These are phyloP conservation scores for Selenicereus undatus DNA, from an alignment of 148 eudicot species.

Conservation along the genomic window DNA sequence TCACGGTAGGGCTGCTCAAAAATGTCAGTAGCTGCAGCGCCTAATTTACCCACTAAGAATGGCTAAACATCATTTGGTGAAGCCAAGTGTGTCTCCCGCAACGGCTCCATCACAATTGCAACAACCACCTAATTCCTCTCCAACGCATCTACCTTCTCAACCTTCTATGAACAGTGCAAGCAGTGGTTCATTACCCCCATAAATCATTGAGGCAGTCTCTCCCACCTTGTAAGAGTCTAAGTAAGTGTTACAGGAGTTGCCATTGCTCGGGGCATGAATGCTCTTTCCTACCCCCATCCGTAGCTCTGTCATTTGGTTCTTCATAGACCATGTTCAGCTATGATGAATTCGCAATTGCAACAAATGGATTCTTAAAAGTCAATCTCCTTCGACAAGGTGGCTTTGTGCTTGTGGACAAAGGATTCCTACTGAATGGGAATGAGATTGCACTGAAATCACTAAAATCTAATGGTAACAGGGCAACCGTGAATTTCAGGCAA, in stretches of 20 bases:
- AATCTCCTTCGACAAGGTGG: conserved; percentile 91
- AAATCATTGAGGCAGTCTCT: neutral
- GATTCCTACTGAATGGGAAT: conserved; percentile 80
- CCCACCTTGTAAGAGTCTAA: conserved; percentile 38
- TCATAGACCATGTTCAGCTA: conserved; percentile 62
- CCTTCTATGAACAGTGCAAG: conserved; percentile 40
- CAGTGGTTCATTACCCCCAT: conserved; percentile 8
- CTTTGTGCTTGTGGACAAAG: conserved; percentile 84
- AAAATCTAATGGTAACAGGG: conserved; percentile 73
- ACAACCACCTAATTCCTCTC: conserved; percentile 23
- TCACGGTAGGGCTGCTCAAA: conserved; percentile 47
- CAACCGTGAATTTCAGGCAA: conserved; percentile 82
- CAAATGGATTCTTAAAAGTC: conserved; percentile 70
- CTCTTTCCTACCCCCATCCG: conserved; percentile 54
- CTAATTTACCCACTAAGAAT: conserved; percentile 21
- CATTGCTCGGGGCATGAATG: conserved; percentile 39
- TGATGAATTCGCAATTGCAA: conserved; percentile 74
- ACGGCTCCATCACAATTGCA: conserved; percentile 35
- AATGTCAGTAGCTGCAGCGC: conserved; percentile 58
- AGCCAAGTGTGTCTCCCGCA: conserved; percentile 31
- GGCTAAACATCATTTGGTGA: conserved; percentile 33
- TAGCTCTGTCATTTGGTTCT: conserved; percentile 45
- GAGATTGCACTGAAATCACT: conserved; percentile 85
- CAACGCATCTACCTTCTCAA: conserved; percentile 33
- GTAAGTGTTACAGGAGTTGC: conserved; percentile 46